phyloP scores from a whole-genome alignment of 139 green algal genomes.

The Prasinococcaceae sp. region DNA sequence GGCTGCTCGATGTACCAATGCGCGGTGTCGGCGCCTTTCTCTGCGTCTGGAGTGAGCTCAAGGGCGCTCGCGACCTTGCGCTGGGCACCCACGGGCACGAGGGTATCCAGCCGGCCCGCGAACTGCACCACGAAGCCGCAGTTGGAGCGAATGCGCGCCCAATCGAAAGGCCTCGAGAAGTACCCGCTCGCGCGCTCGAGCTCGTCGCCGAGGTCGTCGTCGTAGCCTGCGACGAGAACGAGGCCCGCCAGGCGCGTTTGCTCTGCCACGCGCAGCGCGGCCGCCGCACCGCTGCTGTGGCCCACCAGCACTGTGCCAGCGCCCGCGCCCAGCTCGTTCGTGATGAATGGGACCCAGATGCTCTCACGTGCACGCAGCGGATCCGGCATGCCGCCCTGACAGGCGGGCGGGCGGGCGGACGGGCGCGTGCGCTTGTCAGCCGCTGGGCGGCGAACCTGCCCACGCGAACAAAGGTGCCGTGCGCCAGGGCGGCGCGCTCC shows the following conservation, averaged over 20 bases:
- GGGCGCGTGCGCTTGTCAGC: too few species aligned
- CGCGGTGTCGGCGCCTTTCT: neutral
- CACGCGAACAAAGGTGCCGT: too few species aligned
- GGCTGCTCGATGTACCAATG: neutral
- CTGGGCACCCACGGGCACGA: conserved; percentile 3
- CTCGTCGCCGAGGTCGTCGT: conserved; percentile 10
- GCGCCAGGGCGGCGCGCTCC: too few species aligned
- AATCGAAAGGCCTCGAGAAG: conserved; percentile 9
- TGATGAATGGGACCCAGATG: conserved; percentile 5
- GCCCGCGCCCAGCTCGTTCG: neutral
- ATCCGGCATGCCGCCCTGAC: neutral
- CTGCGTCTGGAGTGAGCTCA: neutral
- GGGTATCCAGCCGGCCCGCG: neutral
- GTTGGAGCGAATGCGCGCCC: neutral
- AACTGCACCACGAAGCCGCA: neutral
- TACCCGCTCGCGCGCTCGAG: conserved; percentile 4
- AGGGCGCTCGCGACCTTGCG: neutral
- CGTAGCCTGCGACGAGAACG: conserved; percentile 7
- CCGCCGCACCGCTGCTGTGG: conserved; percentile 4
- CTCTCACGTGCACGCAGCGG: neutral
- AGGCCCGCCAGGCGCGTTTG: neutral
- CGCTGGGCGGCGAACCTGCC: too few species aligned
- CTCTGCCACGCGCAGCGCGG: conserved; percentile 4
- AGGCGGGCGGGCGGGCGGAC: too few species aligned
- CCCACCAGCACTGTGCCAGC: conserved; percentile 2